These are phyloP conservation scores for Sporothrix variecibatus DNA, from an alignment of 2,329 filamentous ascomycete species.

Conservation along the genomic window DNA sequence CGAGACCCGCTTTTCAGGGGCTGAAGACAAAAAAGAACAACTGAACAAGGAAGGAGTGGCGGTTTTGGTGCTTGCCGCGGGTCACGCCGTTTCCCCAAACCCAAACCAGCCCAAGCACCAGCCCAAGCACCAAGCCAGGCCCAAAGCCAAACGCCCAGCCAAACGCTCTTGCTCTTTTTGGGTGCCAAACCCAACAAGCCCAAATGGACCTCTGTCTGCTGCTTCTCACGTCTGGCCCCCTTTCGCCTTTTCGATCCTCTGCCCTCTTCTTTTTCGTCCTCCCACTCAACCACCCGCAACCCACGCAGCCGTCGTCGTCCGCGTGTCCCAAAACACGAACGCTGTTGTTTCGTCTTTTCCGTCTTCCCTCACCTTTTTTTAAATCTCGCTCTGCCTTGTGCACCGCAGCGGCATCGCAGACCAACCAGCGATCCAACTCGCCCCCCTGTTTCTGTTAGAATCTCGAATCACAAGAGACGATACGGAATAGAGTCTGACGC, in stretches of 20 bases:
- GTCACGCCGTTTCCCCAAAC: slow-evolving; percentile 16
- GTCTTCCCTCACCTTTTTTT: neutral
- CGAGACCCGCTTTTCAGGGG: slow-evolving; percentile 27
- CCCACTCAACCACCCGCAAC: neutral
- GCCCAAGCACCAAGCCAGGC: neutral
- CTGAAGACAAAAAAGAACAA: neutral
- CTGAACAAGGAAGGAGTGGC: slow-evolving; percentile 1
- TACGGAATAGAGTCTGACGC: neutral
- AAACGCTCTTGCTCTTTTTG: slow-evolving; percentile 1
- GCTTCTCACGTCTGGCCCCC: neutral
- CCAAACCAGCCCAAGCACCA: neutral
- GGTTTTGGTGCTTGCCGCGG: slow-evolving; percentile 6
- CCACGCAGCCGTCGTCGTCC: neutral
- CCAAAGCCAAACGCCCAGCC: neutral
- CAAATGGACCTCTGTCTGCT: neutral
- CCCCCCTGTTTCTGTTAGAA: neutral
- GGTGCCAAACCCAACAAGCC: slow-evolving; percentile 3
- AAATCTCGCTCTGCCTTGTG: neutral
- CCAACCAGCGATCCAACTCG: neutral
- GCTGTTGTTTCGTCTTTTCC: neutral
- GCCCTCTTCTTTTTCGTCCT: neutral
- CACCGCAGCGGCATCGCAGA: neutral
- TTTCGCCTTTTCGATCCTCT: neutral
- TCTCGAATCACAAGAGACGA: neutral
- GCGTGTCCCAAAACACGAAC: slow-evolving; percentile 7